phyloP scores from a whole-genome alignment of 306 rosid species.

The Begonia peltatifolia region DNA sequence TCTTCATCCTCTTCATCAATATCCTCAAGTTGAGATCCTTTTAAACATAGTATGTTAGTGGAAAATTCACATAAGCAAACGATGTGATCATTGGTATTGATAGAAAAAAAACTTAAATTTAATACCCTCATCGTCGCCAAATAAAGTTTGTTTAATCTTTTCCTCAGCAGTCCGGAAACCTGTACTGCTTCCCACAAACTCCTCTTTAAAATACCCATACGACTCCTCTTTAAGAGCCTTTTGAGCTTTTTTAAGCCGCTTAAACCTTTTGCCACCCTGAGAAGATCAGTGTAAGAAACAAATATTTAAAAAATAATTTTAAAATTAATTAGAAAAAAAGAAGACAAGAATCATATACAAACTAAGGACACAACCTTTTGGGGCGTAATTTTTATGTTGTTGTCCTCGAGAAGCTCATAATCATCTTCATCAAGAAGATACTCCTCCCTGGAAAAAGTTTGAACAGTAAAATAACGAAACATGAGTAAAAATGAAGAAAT shows the following conservation, averaged over 20 bases:
- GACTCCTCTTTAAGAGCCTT: conserved; percentile 43
- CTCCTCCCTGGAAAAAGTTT: conserved; percentile 52
- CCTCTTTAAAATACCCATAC: conserved; percentile 72
- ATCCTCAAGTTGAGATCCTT: conserved; percentile 78
- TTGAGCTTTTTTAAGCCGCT: conserved; percentile 75
- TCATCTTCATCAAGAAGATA: conserved; percentile 93
- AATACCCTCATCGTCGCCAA: conserved; percentile 84
- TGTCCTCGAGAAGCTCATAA: conserved; percentile 82
- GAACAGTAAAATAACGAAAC: conserved; percentile 2
- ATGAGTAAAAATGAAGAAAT: neutral
- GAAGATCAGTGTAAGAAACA: conserved; percentile 2
- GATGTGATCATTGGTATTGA: neutral
- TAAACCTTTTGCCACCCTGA: conserved; percentile 75
- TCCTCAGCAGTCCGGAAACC: conserved; percentile 85
- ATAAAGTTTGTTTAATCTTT: conserved; percentile 72
- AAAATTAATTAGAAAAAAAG: neutral
- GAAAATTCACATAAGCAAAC: neutral
- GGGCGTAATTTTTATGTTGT: conserved; percentile 72
- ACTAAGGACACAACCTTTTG: conserved; percentile 43
- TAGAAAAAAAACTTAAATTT: neutral
- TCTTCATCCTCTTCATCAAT: conserved; percentile 90
- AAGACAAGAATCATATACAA: neutral
- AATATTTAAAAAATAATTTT: neutral
- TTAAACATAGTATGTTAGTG: neutral
- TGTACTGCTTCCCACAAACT: conserved; percentile 67